A percentile compares a stretch with the other conserved stretches of the same genome.
These are phyloP conservation scores for Lipomyces sp. DNA, from an alignment of 805 yeast species.

Conservation along the genomic window DNA sequence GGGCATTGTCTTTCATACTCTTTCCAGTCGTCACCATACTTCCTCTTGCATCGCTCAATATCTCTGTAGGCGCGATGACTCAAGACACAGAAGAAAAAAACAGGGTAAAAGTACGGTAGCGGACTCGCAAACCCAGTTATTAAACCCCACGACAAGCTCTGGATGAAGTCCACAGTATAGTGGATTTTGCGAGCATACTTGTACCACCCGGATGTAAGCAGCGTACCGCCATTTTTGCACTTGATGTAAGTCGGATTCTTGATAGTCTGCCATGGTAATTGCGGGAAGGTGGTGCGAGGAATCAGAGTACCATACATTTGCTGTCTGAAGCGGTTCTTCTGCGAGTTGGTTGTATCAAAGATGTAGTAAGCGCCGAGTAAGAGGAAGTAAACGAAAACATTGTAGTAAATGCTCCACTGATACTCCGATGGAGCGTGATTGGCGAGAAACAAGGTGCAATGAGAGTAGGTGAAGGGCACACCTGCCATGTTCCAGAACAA, in stretches of 20 bases:
- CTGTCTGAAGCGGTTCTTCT: conserved; percentile 86
- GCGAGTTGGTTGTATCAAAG: conserved; percentile 94
- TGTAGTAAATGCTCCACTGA: conserved; percentile 68
- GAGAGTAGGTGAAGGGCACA: conserved; percentile 97
- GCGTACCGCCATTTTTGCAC: conserved; percentile 81
- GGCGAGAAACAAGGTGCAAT: conserved; percentile 81
- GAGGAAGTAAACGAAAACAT: conserved; percentile 58
- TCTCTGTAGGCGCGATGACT: conserved; percentile 90
- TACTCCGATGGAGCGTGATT: conserved; percentile 86
- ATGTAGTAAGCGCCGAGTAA: conserved; percentile 79
- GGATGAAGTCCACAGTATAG: conserved; percentile 92
- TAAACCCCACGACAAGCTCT: conserved; percentile 89
- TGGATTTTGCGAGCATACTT: conserved; percentile 90
- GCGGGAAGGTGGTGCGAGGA: conserved; percentile 89
- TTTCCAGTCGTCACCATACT: conserved; percentile 95
- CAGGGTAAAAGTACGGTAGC: conserved; percentile 96
- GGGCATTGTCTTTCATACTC: conserved; percentile 86
- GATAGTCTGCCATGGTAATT: conserved; percentile 80
- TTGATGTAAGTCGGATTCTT: conserved; percentile 82
- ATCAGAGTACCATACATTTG: conserved; percentile 74
- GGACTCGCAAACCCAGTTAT: conserved; percentile 86
- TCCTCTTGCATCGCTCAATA: conserved; percentile 76
- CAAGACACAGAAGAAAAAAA: conserved; percentile 84
- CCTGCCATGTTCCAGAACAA: conserved; percentile 99
- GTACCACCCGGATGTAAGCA: conserved; percentile 94